phyloP scores from a whole-genome alignment of 1,284 basidiomycete species.

The Papiliotrema nemorosa region DNA sequence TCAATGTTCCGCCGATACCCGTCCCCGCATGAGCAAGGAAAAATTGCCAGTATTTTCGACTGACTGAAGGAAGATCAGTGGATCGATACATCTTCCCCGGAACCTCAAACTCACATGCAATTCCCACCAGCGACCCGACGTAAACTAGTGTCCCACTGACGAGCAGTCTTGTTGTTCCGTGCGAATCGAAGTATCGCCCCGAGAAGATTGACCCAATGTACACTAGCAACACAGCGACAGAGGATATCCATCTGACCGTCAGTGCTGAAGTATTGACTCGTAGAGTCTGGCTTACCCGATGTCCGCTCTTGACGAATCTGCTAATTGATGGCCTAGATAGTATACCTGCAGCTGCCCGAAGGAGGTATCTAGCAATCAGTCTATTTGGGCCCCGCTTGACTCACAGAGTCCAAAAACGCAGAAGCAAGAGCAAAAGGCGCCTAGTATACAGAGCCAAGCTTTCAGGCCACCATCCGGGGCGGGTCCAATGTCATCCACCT shows the following conservation, averaged over 20 bases:
- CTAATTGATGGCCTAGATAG: slow-evolving; percentile 39
- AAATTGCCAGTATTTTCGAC: slow-evolving; percentile 45
- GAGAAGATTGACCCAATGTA: slow-evolving; percentile 34
- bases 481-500: slow-evolving; percentile 28
- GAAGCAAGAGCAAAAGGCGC: slow-evolving; percentile 39
- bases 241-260: slow-evolving; percentile 41
- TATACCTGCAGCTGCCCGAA: slow-evolving; percentile 39
- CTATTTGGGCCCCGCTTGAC: slow-evolving; percentile 7
- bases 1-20: slow-evolving; percentile 33
- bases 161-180: slow-evolving; percentile 34
- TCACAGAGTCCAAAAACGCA: slow-evolving; percentile 44
- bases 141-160: slow-evolving; percentile 24
- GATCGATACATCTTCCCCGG: background rate
- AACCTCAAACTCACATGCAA: slow-evolving; percentile 34
- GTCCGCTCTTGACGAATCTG: slow-evolving; percentile 28
- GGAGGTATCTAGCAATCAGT: slow-evolving; percentile 24
- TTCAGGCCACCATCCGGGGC: slow-evolving; percentile 45
- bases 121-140: slow-evolving; percentile 28
- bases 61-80: slow-evolving; percentile 25
- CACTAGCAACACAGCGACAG: slow-evolving; percentile 31
- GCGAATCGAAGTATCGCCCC: slow-evolving; percentile 44
- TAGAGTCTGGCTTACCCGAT: slow-evolving; percentile 33
- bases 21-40: slow-evolving; percentile 39
- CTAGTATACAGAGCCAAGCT: slow-evolving; percentile 42
- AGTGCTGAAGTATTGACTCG: background rate